A percentile compares a stretch with the other conserved stretches of the same genome.
Conservation (phyloP, 192 early-diverging fungal species). For the Coemansia sp. region DNA sequence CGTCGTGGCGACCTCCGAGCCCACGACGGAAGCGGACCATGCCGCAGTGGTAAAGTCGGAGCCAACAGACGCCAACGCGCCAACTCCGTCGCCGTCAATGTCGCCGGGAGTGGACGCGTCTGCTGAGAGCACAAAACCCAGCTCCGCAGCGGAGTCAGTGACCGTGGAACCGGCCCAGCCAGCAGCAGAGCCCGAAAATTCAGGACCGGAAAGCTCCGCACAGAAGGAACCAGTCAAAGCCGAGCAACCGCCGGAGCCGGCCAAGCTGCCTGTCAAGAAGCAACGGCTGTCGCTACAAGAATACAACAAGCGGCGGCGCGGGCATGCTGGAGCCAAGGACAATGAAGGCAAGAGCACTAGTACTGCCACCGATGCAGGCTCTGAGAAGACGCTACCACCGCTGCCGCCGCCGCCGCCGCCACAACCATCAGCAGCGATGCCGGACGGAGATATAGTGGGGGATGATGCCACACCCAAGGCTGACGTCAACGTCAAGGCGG, state of each 20-base stretch:
- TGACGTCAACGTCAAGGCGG: too few relatives aligned
- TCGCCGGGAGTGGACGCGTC: not conserved
- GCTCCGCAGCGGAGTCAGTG: not conserved
- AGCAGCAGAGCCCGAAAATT: not conserved
- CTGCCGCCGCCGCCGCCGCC: conserved; percentile 7
- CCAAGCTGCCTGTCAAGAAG: conserved; percentile 23
- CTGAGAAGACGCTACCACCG: not conserved
- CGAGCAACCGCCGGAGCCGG: not conserved
- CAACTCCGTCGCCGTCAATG: conserved; percentile 25
- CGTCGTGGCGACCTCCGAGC: not conserved
- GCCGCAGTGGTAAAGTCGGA: conserved; percentile 17
- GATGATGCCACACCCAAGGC: too few relatives aligned
- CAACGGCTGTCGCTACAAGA: conserved; percentile 44
- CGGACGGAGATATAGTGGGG: too few relatives aligned
- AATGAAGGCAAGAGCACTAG: conserved; percentile 2
- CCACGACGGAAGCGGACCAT: not conserved
- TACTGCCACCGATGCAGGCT: not conserved
- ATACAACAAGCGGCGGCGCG: conserved; percentile 43
- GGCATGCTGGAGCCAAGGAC: conserved; percentile 8
- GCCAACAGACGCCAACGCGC: conserved; percentile 37
- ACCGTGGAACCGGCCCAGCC: not conserved
- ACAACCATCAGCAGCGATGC: too few relatives aligned
- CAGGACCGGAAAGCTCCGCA: not conserved
- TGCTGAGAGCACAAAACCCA: not conserved
- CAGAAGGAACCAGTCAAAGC: not conserved